Evolutionary conservation across 169 alveolate genomes (phyloP).

Genomic region (Cryptosporidium baileyi): DNA sequence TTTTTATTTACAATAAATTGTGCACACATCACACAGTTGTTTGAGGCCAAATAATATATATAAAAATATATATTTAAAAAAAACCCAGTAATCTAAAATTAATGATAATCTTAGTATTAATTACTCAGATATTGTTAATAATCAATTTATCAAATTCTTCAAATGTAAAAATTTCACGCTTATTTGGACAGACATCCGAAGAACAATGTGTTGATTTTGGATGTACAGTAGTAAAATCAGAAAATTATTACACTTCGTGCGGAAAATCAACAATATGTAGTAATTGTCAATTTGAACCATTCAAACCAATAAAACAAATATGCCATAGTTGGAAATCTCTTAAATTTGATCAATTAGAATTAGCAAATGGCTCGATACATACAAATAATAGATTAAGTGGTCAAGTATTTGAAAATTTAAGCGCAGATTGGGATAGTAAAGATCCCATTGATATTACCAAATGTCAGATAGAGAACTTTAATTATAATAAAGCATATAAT

Average conservation of each 20-base stretch:
- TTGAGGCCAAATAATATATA: too few species aligned
- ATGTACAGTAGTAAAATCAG: not conserved
- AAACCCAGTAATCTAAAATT: too few species aligned
- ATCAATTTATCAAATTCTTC: conserved; percentile 14
- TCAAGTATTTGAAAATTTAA: not conserved
- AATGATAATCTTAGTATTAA: too few species aligned
- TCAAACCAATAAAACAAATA: not conserved
- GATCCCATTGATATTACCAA: conserved; percentile 18
- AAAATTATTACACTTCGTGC: conserved; percentile 27
- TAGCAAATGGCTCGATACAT: conserved; percentile 17
- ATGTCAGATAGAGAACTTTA: conserved; percentile 44
- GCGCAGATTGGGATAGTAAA: conserved; percentile 31
- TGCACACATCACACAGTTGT: too few species aligned
- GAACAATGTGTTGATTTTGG: conserved; percentile 42
- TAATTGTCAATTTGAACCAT: not conserved
- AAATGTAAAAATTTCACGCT: not conserved
- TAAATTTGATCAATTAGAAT: not conserved
- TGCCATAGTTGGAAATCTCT: conserved; percentile 24
- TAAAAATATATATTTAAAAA: too few species aligned
- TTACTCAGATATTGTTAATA: too few species aligned
- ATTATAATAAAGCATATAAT: conserved; percentile 12
- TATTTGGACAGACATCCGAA: conserved; percentile 14
- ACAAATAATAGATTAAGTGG: not conserved
- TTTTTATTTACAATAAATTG: too few species aligned
- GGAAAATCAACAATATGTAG: conserved; percentile 15